These are phyloP conservation scores for Periglandula ipomoeae DNA, from an alignment of 2,329 filamentous ascomycete species.

Conservation along the genomic window DNA sequence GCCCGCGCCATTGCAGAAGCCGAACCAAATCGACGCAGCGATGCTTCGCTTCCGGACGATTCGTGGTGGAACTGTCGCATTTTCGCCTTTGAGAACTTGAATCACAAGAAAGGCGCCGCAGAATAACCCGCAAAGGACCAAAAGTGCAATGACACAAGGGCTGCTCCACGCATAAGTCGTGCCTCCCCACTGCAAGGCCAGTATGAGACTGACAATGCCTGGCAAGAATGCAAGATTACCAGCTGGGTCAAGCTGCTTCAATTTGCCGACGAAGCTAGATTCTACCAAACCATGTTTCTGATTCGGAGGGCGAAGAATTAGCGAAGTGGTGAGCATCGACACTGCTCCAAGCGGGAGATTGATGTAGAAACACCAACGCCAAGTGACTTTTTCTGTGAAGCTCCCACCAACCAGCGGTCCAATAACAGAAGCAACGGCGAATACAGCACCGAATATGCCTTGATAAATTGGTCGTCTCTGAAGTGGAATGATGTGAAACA, in stretches of 20 bases:
- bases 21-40: background rate
- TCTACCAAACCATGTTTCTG: background rate
- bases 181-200: slow-evolving; percentile 41
- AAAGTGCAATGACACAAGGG: background rate
- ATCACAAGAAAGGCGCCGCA: background rate
- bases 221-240: slow-evolving; percentile 22
- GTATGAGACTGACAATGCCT: slow-evolving; percentile 34
- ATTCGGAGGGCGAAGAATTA: slow-evolving; percentile 9
- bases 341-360: slow-evolving; percentile 27
- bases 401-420: slow-evolving; percentile 24
- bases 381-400: too few species aligned
- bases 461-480: slow-evolving; percentile 22
- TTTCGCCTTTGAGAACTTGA: background rate
- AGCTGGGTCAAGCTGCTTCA: slow-evolving; percentile 11
- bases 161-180: slow-evolving; percentile 19
- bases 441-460: slow-evolving; percentile 29
- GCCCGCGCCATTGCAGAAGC: slow-evolving; percentile 7
- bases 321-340: slow-evolving; percentile 20
- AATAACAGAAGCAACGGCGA: slow-evolving; percentile 31
- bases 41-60: background rate
- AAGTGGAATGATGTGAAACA: slow-evolving; percentile 26
- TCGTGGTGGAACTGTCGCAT: background rate
- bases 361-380: slow-evolving; percentile 32
- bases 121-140: background rate
- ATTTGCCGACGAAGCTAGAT: background rate